Evolutionary conservation across 2,329 filamentous ascomycete species (phyloP).

Genomic region (Aspergillus floridensis): DNA sequence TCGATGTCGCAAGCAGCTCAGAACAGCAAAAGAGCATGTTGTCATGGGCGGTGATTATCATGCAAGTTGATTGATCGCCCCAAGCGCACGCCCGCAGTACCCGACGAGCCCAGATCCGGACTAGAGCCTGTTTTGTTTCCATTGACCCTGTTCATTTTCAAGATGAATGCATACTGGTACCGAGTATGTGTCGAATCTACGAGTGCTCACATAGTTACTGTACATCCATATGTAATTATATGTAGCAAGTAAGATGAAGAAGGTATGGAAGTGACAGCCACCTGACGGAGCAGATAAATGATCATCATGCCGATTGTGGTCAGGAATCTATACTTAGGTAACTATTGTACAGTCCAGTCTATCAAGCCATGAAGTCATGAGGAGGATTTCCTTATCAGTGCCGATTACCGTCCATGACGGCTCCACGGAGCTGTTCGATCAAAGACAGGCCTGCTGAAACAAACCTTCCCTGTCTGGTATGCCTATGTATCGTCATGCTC

Average conservation of each 20-base stretch:
- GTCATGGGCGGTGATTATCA: slow-evolving; percentile 6
- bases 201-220: too few species aligned
- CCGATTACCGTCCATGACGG: slow-evolving; percentile 1
- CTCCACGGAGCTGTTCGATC: background rate
- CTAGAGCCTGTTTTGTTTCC: background rate
- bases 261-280: background rate
- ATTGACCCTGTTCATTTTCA: background rate
- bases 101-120: background rate
- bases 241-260: background rate
- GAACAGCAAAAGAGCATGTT: slow-evolving; percentile 6
- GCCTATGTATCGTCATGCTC: background rate
- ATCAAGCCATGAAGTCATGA: slow-evolving; percentile 4
- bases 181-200: too few species aligned
- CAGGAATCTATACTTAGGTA: background rate
- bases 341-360: background rate
- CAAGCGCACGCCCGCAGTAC: background rate
- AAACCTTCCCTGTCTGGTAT: slow-evolving; percentile 1
- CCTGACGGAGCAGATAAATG: background rate
- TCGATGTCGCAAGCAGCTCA: background rate
- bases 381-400: background rate
- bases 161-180: too few species aligned
- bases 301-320: background rate
- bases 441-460: background rate
- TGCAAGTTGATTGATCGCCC: slow-evolving; percentile 9
- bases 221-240: background rate